Base-by-base conservation (phyloP, 208 protist species). In the Crithidia bombi region DNA sequence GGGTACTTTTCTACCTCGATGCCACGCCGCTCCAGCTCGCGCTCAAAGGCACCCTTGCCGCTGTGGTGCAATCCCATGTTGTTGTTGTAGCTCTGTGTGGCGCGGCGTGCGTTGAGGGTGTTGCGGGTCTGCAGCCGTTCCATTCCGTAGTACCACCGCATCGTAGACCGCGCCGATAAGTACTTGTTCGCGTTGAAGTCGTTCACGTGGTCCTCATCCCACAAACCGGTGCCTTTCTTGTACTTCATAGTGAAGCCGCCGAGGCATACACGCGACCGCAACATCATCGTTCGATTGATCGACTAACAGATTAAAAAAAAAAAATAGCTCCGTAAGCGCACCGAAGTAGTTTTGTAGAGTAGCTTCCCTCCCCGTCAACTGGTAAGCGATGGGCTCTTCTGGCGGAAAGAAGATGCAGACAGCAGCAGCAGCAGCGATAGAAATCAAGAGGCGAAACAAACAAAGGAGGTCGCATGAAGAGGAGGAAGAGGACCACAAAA, bases 171-270 rank as follows among this genome's bases (percentile, higher is more conserved):
- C 19, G 90, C 85, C 9, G 87, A 89, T 47, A 92, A 50, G 69
- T 97, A 97, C 36, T 67, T 75, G 58, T 81, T 88, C 0, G 90
- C 72, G 39, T 90, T 81, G 73, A 85, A 97, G 77, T 94, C 88
- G 63, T 97, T 97, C n/a, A 93, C 90, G 57, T 94, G 85, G 58
- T 97, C 92, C 65, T 97, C 92, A 57, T 95, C 89, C 82, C 86
- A 96, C 5, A 92, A 68, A 11, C 92, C 92, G 1, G 92, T 96
- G 59, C 89, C 89, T 58, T 78, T 81, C 52, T 85, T 85, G 74
- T 93, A 92, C 70, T 94, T 88, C 92, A 96, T 96, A 14, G 87
- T 92, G 80, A 96, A 96, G 58, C 86, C 89, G 39, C 68, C 81
- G 5, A 78, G 64, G 19, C 39, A 52, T 9, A 59, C 28, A 33